Conservation (phyloP, 2,329 filamentous ascomycete genomes). For the Xenoacremonium recifei region DNA sequence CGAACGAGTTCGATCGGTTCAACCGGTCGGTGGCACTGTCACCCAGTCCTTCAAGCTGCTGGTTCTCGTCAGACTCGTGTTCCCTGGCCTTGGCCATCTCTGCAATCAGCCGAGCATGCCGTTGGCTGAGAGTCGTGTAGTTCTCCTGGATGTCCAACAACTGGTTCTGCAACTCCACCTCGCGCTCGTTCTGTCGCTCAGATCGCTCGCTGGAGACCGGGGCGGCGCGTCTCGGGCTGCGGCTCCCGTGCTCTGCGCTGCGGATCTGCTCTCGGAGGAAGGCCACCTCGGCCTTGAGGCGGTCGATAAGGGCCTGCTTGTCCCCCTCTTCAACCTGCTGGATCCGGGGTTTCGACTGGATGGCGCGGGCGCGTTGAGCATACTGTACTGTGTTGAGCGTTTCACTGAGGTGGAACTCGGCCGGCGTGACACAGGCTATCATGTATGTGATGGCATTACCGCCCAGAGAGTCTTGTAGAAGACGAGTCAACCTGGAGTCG, state of each 20-base stretch:
- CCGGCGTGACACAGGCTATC: slow-evolving; percentile 97
- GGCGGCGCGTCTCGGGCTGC: slow-evolving; percentile 52
- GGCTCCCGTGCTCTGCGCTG: slow-evolving; percentile 61
- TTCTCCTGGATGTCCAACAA: slow-evolving; percentile 91
- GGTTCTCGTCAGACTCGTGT: slow-evolving; percentile 59
- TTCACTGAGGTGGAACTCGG: slow-evolving; percentile 96
- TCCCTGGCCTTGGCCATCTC: slow-evolving; percentile 88
- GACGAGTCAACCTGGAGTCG: slow-evolving; percentile 92
- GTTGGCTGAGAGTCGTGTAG: slow-evolving; percentile 85
- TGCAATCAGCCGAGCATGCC: slow-evolving; percentile 92
- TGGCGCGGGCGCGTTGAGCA: slow-evolving; percentile 90
- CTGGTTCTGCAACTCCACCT: slow-evolving; percentile 90
- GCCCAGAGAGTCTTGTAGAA: slow-evolving; percentile 93
- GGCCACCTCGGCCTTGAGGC: slow-evolving; percentile 87
- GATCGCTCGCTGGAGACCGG: slow-evolving; percentile 64
- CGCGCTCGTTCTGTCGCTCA: slow-evolving; percentile 79
- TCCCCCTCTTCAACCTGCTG: slow-evolving; percentile 92
- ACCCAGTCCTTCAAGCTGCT: slow-evolving; percentile 56
- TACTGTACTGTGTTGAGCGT: slow-evolving; percentile 98
- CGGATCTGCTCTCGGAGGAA: slow-evolving; percentile 94
- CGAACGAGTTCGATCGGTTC: slow-evolving; percentile 93
- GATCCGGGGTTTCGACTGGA: slow-evolving; percentile 96
- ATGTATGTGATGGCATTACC: slow-evolving; percentile 99
- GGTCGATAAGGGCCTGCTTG: slow-evolving; percentile 90
- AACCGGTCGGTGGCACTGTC: slow-evolving; percentile 83